Conservation (phyloP, 495 filamentous ascomycete species). For the Aspergillus leporis region DNA sequence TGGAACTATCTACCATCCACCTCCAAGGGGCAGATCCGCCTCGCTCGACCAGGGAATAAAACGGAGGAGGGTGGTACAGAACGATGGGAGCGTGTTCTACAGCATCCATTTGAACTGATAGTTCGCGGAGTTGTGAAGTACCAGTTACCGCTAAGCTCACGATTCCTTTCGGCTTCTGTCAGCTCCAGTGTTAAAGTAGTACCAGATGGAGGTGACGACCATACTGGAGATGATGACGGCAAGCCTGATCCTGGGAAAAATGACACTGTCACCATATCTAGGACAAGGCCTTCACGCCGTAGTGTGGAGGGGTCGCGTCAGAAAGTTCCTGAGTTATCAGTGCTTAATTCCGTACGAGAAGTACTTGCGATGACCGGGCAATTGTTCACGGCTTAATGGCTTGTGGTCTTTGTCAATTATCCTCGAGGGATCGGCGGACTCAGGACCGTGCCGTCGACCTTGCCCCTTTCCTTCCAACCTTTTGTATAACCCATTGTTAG, state of each 20-base stretch:
- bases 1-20: conserved; percentile 63
- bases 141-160: conserved; percentile 76
- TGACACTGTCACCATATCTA: conserved; percentile 29
- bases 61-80: conserved; percentile 83
- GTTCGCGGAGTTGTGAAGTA: conserved; percentile 89
- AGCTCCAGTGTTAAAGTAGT: conserved; percentile 52
- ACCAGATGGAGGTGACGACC: conserved; percentile 42
- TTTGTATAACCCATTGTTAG: background rate
- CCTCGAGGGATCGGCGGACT: background rate
- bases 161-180: conserved; percentile 55
- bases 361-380: conserved; percentile 22
- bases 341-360: conserved; percentile 16
- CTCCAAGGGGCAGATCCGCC: conserved; percentile 79
- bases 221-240: conserved; percentile 13
- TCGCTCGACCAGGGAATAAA: conserved; percentile 81
- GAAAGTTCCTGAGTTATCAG: conserved; percentile 1
- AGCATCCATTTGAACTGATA: conserved; percentile 89
- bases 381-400: conserved; percentile 30
- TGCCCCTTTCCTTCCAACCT: background rate
- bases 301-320: background rate
- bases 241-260: conserved; percentile 25
- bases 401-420: background rate
- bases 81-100: conserved; percentile 87
- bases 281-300: conserved; percentile 5
- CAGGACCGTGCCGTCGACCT: background rate